A percentile compares a stretch with the other conserved stretches of the same genome.
These are phyloP conservation scores for Byssoonygena ceratinophila DNA, from an alignment of 2,329 filamentous ascomycete species.

Conservation along the genomic window DNA sequence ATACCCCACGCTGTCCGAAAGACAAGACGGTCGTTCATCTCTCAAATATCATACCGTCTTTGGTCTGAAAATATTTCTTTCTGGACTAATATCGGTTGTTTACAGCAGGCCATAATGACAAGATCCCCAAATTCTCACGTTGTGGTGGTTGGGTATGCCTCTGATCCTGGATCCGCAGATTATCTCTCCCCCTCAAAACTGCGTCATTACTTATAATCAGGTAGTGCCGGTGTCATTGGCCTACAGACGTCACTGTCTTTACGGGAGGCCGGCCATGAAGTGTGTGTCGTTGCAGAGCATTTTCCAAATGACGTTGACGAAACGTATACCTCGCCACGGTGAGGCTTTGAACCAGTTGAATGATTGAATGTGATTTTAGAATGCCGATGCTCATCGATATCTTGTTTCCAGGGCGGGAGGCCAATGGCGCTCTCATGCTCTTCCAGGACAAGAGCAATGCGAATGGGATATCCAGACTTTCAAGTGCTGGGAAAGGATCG, in stretches of 20 bases:
- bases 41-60: no score
- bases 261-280: conserved; percentile 31
- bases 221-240: conserved; percentile 39
- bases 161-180: no score
- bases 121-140: not conserved
- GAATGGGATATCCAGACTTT: conserved; percentile 39
- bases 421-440: conserved; percentile 39
- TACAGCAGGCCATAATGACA: not conserved
- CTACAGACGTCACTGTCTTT: conserved; percentile 39
- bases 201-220: not conserved
- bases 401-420: conserved; percentile 35
- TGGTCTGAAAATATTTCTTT: no score
- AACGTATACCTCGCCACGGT: conserved; percentile 38
- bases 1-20: no score
- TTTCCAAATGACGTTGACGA: conserved; percentile 34
- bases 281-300: conserved; percentile 37
- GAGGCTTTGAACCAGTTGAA: conserved; percentile 11
- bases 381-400: not conserved
- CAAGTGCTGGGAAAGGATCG: conserved; percentile 29
- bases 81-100: no score
- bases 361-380: conserved; percentile 10
- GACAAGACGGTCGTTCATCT: not conserved
- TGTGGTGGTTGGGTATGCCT: not conserved
- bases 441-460: conserved; percentile 26
- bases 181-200: no score